Evolutionary conservation across 768 basidiomycete species (phyloP), one percentile per base, ranked within the genome.

Genomic region (Mycena kentingensis): DNA sequence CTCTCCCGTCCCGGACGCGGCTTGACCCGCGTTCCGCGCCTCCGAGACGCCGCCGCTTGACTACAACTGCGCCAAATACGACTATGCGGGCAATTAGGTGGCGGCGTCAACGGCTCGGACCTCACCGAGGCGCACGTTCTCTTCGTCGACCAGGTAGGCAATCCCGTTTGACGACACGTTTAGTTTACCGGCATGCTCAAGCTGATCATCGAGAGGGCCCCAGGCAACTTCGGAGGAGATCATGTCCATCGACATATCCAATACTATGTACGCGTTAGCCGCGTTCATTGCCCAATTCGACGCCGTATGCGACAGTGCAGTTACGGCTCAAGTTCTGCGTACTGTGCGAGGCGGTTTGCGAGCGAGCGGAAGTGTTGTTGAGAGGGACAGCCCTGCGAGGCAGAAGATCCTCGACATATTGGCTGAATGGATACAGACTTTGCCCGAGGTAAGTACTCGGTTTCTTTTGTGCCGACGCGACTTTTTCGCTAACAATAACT

Each of bases 101-200:
- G 74, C n/a, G 73, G 78, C 31, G 73, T 71, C 34, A 73, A 77
- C 24, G 73, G 72, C 4, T 58, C 74, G 7, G 80, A 78, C 31
- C 65, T 75, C 31, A 67, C 67, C 4, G 76, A 80, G 6, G 62
- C 68, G 5, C 72, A 76, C 29, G 60, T 75, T 7, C 49, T 87
- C 27, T 85, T 92, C 64, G 71, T 89, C 18, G 91, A 93, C 27
- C 90, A 93, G 75, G 90, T 87, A 46, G 25, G 3, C 13, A n/a
- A 35, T 21, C 43, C 42, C 45, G 21, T 24, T 43, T 56, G 5
- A 36, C 21, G 35, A 49, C 13, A 41, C n/a, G n/a, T n/a, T 26
- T 64, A 95, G 86, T 83, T 87, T 54, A 82, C 90, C 44, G 76
- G 82, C 0, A 82, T 95, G 25, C 70, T 95, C 41, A 89, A 88